A percentile compares a stretch with the other conserved stretches of the same genome.
These are phyloP conservation scores for Yamadazyma jaroonii DNA, from an alignment of 1,139 yeast species.

Conservation along the genomic window DNA sequence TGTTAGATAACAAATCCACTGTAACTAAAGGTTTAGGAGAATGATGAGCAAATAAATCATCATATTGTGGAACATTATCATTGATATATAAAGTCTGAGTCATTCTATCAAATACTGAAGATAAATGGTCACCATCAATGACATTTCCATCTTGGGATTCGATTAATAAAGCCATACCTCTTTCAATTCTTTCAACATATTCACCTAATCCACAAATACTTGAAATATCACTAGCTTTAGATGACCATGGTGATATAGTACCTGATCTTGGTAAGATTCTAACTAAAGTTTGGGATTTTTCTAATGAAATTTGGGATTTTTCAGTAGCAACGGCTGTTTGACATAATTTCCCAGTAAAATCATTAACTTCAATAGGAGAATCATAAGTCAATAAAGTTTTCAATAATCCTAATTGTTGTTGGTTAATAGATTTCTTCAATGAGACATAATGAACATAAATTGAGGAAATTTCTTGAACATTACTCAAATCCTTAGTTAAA, in stretches of 20 bases:
- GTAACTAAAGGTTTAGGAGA: constrained; percentile 82
- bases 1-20: constrained; percentile 61
- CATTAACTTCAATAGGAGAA: constrained; percentile 51
- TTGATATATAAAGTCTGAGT: constrained; percentile 68
- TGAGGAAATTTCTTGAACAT: constrained; percentile 68
- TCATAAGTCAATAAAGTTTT: constrained; percentile 74
- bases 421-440: constrained; percentile 36
- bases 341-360: constrained; percentile 46
- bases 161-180: constrained; percentile 78
- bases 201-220: constrained; percentile 79
- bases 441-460: constrained; percentile 82
- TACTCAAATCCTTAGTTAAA: constrained; percentile 66
- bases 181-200: constrained; percentile 78
- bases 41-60: constrained; percentile 75
- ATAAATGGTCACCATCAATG: constrained; percentile 42
- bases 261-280: constrained; percentile 91
- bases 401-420: constrained; percentile 47
- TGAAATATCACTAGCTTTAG: constrained; percentile 95
- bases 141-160: constrained; percentile 22
- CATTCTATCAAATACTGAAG: constrained; percentile 90
- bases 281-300: constrained; percentile 56
- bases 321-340: constrained; percentile 19
- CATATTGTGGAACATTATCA: constrained; percentile 54
- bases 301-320: constrained; percentile 23
- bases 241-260: constrained; percentile 98